Percentiles rank a stretch among this genome's conserved stretches.
phyloP scores from a whole-genome alignment of 441 rosid genomes.

The Viola pubescens region DNA sequence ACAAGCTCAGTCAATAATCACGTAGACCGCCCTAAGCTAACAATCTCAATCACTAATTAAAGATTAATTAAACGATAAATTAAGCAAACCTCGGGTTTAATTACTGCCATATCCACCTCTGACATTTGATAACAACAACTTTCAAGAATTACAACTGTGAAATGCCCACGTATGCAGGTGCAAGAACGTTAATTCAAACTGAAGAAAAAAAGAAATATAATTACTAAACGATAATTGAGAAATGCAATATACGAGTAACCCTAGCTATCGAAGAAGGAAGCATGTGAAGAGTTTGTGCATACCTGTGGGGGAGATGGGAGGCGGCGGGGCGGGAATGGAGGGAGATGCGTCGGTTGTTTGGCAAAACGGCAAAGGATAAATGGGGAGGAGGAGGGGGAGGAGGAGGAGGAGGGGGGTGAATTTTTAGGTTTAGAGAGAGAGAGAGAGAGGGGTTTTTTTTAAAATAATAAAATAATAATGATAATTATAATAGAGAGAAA shows the following conservation, averaged over 20 bases:
- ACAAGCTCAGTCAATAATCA: background rate
- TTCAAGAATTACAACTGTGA: background rate
- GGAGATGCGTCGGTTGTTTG: background rate
- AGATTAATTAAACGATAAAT: background rate
- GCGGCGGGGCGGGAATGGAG: constrained; percentile 7
- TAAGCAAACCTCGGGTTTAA: constrained; percentile 56
- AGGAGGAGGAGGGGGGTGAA: constrained; percentile 33
- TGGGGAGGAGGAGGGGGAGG: constrained; percentile 18
- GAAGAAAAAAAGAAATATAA: background rate
- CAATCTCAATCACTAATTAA: background rate
- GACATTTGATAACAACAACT: constrained; percentile 37
- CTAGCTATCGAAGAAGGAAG: background rate
- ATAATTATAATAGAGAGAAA: background rate
- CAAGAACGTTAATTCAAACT: background rate
- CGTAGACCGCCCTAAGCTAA: background rate
- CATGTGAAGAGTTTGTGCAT: background rate
- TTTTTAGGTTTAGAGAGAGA: constrained; percentile 15
- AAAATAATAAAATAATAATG: background rate
- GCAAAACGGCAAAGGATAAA: too few relatives aligned
- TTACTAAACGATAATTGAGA: background rate
- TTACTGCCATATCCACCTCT: constrained; percentile 57
- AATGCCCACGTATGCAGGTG: background rate
- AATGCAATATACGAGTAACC: background rate
- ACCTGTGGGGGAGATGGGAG: background rate
- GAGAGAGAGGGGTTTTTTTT: constrained; percentile 12